Base-by-base conservation (phyloP, 2,329 filamentous ascomycete genomes). In the Sclerotinia glacialis region DNA sequence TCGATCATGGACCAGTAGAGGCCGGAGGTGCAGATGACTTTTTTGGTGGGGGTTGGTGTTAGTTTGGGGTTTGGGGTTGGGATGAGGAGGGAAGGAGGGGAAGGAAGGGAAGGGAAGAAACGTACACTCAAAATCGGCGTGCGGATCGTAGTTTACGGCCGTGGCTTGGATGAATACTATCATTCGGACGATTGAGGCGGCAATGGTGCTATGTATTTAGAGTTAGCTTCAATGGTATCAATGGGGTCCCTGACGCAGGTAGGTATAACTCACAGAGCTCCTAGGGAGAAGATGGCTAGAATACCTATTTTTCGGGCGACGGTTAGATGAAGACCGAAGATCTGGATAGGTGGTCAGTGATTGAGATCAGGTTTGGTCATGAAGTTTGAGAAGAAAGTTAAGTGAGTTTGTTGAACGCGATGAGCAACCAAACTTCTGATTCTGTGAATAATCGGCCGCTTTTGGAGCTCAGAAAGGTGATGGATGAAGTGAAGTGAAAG, bases 1-100 rank as follows among this genome's bases (percentile, higher is more conserved):
- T 67, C 65, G 12, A 67, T 46, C 6, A 67, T n/a, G 21, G 56
- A 46, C 50, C 59, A 58, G 42, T 67, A 67, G 23, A 67, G 44
- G 1, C 63, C 63, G 1, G 63, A 31, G 47, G 59, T 62, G 21
- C 50, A 55, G 34, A 62, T 55, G 28, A 47, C 65, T 50, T 40
- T 40, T 40, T 14, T 40, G 12, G 28, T 5, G 16, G 4, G 18
- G 1, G 3, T 2, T 16, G 18, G 6, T 18, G 46, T 60, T 60
- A 66, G 64, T 28, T 42, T 18, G n/a, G 34, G 42, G 12, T 23
- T 56, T 65, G 23, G 5, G 23, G 21, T 8, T 6, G 2, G 34
- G 5, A 12, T 37, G 37, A n/a, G 12, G 31, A 18, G 12, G 46
- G 5, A 23, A 14, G 34, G 34, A 40, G 4, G 34, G 37, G 46